phyloP scores from a whole-genome alignment of 257 asterid species.

The Coffea eugenioides region DNA sequence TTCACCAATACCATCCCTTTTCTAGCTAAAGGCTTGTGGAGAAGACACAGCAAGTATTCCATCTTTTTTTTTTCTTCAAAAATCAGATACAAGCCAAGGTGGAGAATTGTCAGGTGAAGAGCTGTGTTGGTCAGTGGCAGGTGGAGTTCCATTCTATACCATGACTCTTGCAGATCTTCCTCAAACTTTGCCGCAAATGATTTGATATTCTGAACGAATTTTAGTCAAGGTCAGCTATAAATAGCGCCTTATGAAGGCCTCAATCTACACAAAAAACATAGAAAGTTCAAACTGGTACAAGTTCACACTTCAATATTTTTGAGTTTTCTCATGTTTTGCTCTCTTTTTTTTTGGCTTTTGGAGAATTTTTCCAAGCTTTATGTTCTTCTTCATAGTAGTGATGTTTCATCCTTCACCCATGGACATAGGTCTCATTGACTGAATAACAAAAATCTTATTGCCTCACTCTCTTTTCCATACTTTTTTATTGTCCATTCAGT shows the following conservation, averaged over 20 bases:
- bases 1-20: neutral
- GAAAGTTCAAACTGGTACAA: neutral
- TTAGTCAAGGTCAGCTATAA: neutral
- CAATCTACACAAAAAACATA: neutral
- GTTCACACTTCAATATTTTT: neutral
- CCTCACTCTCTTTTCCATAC: neutral
- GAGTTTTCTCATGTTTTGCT: neutral
- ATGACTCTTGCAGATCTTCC: neutral
- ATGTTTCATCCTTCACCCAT: neutral
- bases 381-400: no score
- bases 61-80: no score
- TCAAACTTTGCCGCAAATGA: neutral
- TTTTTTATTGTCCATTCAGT: no score
- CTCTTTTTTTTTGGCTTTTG: neutral
- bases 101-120: neutral
- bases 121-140: neutral
- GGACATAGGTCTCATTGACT: neutral
- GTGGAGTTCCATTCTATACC: neutral
- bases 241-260: neutral
- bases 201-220: neutral
- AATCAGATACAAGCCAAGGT: neutral
- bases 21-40: no score
- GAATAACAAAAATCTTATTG: neutral
- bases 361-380: neutral
- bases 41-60: no score